These are phyloP conservation scores for Limonium bicolor DNA, from an alignment of 148 eudicot species.

Conservation along the genomic window DNA sequence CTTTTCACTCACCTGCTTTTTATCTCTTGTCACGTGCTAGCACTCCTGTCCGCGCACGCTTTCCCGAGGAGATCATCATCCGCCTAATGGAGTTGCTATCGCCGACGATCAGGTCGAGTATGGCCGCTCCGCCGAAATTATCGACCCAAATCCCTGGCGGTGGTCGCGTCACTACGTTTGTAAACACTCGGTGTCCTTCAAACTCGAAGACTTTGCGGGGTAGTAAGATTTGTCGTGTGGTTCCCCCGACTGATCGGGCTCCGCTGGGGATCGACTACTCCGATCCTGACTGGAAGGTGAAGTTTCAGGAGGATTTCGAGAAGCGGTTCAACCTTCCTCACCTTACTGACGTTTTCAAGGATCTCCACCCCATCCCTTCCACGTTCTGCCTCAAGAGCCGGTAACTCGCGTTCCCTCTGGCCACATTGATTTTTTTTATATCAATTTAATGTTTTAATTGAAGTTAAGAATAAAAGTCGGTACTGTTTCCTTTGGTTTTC, in stretches of 20 bases:
- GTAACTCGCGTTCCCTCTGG: constrained; percentile 20
- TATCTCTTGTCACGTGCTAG: too few species aligned
- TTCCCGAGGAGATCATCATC: not conserved
- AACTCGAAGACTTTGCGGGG: not conserved
- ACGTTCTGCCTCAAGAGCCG: constrained; percentile 86
- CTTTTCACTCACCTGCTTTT: not conserved
- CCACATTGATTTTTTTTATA: not conserved
- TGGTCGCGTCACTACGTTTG: not conserved
- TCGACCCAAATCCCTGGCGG: constrained; percentile 2
- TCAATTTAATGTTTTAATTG: not conserved
- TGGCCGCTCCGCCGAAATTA: constrained; percentile 9
- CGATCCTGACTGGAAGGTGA: constrained; percentile 69
- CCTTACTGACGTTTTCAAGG: constrained; percentile 36
- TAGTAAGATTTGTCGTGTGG: not conserved
- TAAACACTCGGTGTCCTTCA: not conserved
- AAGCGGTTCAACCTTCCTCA: constrained; percentile 59
- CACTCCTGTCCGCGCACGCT: not conserved
- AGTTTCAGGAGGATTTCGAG: constrained; percentile 54
- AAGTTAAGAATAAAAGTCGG: not conserved
- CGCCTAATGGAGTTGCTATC: constrained; percentile 33
- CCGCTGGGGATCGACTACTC: constrained; percentile 27
- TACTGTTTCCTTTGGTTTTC: not conserved
- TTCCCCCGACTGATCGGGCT: not conserved
- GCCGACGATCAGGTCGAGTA: constrained; percentile 24
- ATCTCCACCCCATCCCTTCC: constrained; percentile 59